Conservation (phyloP, 2,329 filamentous ascomycete genomes). For the Triangularia verruculosa region DNA sequence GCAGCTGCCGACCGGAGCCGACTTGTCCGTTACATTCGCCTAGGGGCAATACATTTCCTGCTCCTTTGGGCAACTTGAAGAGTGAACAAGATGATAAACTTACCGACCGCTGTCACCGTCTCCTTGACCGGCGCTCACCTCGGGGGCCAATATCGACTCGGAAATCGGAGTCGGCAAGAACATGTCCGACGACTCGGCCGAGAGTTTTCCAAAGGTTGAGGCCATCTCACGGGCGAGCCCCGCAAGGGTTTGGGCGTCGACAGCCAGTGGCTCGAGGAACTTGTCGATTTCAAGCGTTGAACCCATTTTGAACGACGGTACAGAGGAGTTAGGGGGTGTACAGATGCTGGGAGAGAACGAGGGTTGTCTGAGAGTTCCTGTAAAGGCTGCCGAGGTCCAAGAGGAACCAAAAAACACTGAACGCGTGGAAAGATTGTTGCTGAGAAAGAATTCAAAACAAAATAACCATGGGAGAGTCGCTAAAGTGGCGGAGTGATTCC, state of each 20-base stretch:
- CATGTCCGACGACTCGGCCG: conserved; percentile 52
- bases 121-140: conserved; percentile 33
- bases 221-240: conserved; percentile 48
- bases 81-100: conserved; percentile 28
- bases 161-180: conserved; percentile 62
- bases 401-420: not conserved
- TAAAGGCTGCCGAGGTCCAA: not conserved
- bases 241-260: conserved; percentile 46
- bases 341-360: not conserved
- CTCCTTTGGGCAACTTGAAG: not conserved
- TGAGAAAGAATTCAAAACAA: not conserved
- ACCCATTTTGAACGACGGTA: conserved; percentile 13
- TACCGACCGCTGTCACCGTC: conserved; percentile 41
- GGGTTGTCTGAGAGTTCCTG: not conserved
- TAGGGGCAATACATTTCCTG: not conserved
- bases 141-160: conserved; percentile 52
- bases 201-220: conserved; percentile 47
- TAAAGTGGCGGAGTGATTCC: not conserved
- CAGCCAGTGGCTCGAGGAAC: conserved; percentile 50
- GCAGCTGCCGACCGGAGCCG: not conserved
- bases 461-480: not conserved
- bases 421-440: not conserved
- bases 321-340: not conserved
- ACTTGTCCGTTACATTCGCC: not conserved
- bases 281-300: conserved; percentile 32